phyloP scores from a whole-genome alignment of 2,329 filamentous ascomycete genomes.

The Verticillium longisporum region DNA sequence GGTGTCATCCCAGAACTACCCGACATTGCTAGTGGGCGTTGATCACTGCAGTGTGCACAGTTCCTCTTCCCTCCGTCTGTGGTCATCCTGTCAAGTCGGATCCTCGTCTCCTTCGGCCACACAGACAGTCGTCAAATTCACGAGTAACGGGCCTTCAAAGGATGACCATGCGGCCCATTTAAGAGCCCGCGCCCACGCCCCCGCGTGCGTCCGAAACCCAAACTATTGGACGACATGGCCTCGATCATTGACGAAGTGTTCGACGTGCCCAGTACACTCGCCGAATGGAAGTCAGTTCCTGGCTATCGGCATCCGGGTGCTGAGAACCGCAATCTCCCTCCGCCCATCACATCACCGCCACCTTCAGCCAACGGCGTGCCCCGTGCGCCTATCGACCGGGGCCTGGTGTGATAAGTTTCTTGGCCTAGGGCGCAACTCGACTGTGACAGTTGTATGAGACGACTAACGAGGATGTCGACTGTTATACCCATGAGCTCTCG shows the following conservation, averaged over 20 bases:
- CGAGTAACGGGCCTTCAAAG: background rate
- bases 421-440: background rate
- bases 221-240: background rate
- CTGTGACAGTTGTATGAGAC: background rate
- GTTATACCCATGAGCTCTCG: background rate
- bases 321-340: background rate
- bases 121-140: background rate
- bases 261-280: background rate
- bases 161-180: background rate
- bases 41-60: background rate
- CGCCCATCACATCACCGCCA: slow-evolving; percentile 8
- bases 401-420: slow-evolving; percentile 1
- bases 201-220: background rate
- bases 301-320: background rate
- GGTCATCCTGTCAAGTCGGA: background rate
- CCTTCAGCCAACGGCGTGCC: slow-evolving; percentile 8
- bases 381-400: slow-evolving; percentile 16
- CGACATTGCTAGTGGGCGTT: background rate
- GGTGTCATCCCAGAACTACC: background rate
- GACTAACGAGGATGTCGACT: background rate
- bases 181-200: background rate
- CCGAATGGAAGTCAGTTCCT: background rate
- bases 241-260: background rate
- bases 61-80: background rate
- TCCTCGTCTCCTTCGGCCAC: background rate